These are phyloP conservation scores for Gonapodya sp. DNA, from an alignment of 192 early-diverging fungal species.

Conservation along the genomic window DNA sequence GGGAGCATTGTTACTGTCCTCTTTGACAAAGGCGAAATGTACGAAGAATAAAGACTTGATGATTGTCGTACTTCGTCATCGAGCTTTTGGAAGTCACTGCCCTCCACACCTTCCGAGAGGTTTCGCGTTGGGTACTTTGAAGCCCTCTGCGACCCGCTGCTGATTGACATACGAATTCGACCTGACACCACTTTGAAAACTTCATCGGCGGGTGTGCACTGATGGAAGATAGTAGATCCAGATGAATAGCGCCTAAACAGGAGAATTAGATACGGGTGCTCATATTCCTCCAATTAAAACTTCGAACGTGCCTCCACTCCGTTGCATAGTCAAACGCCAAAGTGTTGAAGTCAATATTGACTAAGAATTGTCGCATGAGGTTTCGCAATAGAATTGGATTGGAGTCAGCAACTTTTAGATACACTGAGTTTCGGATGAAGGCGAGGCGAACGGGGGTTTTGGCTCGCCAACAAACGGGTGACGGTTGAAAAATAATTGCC, in stretches of 20 bases:
- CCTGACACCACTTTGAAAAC: background rate
- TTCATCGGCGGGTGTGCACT: background rate
- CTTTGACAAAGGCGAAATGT: background rate
- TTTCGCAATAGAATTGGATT: background rate
- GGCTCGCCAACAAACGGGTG: background rate
- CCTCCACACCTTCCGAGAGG: background rate
- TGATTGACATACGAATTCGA: background rate
- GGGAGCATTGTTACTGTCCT: background rate
- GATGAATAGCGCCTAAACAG: background rate
- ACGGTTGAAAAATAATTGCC: background rate
- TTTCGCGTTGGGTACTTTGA: background rate
- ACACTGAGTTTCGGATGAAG: background rate
- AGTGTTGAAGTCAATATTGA: background rate
- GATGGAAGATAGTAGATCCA: background rate
- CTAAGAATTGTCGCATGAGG: background rate
- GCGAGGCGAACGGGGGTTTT: background rate
- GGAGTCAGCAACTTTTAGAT: background rate
- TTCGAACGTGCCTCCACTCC: background rate
- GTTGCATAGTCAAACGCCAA: background rate
- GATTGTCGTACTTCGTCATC: background rate
- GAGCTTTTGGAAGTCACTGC: background rate
- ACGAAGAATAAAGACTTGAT: background rate
- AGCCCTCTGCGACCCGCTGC: background rate
- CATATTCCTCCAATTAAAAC: background rate
- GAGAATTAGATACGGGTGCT: background rate